These are phyloP conservation scores for Suillus subaureus DNA, from an alignment of 768 basidiomycete genomes.

Conservation along the genomic window DNA sequence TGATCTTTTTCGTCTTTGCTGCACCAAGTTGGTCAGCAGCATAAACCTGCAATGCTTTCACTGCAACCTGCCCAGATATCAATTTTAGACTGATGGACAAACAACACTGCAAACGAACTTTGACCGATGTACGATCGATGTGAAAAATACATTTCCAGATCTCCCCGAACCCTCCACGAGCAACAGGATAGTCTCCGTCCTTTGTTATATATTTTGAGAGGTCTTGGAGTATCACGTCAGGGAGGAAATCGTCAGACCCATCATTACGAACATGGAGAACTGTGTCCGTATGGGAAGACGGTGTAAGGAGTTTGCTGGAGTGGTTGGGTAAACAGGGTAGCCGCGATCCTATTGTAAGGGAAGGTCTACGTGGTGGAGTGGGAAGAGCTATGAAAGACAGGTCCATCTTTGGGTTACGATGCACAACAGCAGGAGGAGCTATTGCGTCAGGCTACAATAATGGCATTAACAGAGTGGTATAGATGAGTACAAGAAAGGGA, in stretches of 20 bases:
- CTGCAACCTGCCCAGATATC: neutral
- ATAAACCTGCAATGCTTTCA: conserved; percentile 5
- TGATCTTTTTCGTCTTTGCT: conserved; percentile 8
- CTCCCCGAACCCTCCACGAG: conserved; percentile 6
- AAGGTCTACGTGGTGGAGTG: too few species aligned
- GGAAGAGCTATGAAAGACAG: too few species aligned
- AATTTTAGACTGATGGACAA: neutral
- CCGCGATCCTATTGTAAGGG: neutral
- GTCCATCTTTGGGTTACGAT: too few species aligned
- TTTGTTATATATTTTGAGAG: neutral
- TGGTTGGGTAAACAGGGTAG: too few species aligned
- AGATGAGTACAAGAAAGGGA: neutral
- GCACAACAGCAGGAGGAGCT: too few species aligned
- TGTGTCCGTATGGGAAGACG: neutral
- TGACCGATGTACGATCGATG: neutral
- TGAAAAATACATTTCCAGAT: conserved; percentile 7
- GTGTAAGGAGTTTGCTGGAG: neutral
- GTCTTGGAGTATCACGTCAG: neutral
- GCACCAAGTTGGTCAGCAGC: neutral
- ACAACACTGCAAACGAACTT: neutral
- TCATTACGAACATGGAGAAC: neutral
- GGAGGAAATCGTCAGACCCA: neutral
- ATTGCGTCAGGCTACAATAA: neutral
- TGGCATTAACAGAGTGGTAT: too few species aligned
- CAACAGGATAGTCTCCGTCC: neutral